Conservation (phyloP, 1,284 basidiomycete genomes). For the Microbotryum intermedium region DNA sequence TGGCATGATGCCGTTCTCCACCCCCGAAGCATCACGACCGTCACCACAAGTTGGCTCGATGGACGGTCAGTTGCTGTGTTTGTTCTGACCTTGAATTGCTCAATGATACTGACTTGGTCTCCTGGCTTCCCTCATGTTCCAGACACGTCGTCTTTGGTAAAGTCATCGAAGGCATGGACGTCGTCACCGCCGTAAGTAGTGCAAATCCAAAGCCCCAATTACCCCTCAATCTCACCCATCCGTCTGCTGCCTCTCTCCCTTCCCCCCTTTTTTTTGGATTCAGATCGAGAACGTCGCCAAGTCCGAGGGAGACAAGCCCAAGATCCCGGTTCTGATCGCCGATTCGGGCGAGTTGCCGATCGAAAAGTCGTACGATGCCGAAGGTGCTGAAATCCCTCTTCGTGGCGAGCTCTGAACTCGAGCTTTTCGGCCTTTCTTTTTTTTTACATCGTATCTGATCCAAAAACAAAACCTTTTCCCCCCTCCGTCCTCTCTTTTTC, state of each 20-base stretch:
- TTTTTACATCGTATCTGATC: background rate
- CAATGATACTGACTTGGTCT: too few relatives aligned
- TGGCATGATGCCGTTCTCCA: conserved; percentile 48
- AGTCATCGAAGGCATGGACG: conserved; percentile 81
- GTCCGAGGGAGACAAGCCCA: conserved; percentile 58
- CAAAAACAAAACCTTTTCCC: too few relatives aligned
- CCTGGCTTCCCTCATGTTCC: background rate
- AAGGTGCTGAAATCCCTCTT: conserved; percentile 79
- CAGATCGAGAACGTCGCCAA: conserved; percentile 57
- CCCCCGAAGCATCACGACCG: conserved; percentile 53
- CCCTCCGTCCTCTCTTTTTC: too few relatives aligned
- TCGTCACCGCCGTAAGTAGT: conserved; percentile 63
- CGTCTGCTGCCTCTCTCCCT: background rate
- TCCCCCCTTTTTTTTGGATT: background rate
- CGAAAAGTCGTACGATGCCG: conserved; percentile 52
- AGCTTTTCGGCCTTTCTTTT: background rate
- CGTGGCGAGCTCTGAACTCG: conserved; percentile 72
- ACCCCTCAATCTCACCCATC: background rate
- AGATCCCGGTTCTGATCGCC: conserved; percentile 62
- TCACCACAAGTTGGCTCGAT: conserved; percentile 49
- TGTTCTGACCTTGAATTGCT: too few relatives aligned
- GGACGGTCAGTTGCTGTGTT: conserved; percentile 23
- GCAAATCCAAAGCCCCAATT: background rate
- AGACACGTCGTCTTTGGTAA: conserved; percentile 70
- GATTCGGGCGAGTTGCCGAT: conserved; percentile 65